phyloP scores from a whole-genome alignment of 2,329 filamentous ascomycete genomes.

The Pseudogymnoascus sp. region DNA sequence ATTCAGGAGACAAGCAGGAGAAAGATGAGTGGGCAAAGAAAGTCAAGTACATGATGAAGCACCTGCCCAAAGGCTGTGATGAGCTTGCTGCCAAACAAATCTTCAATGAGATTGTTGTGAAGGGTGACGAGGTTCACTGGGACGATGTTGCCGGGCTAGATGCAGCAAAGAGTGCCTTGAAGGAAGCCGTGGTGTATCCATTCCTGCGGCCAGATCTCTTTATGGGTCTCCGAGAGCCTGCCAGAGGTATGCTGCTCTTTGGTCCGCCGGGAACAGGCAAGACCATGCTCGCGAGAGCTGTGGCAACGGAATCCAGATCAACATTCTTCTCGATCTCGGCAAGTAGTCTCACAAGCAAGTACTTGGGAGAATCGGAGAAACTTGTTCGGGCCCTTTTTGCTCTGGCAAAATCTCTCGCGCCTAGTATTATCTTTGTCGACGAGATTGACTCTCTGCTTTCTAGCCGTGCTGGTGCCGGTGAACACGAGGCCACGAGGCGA shows the following conservation, averaged over 20 bases:
- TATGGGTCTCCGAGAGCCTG: constrained; percentile 88
- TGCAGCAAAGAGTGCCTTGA: constrained; percentile 80
- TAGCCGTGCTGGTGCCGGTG: constrained; percentile 70
- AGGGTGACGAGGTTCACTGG: constrained; percentile 94
- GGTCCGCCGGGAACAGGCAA: constrained; percentile 97
- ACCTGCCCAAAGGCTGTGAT: constrained; percentile 75
- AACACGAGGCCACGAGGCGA: constrained; percentile 85
- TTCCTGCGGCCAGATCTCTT: constrained; percentile 93
- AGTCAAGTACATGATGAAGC: constrained; percentile 61
- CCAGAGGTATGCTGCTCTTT: constrained; percentile 90
- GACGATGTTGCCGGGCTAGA: constrained; percentile 86
- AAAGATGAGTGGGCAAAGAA: constrained; percentile 52
- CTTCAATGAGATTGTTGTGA: constrained; percentile 88
- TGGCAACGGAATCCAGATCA: constrained; percentile 88
- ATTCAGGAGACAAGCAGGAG: constrained; percentile 34
- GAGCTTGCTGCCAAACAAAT: constrained; percentile 79
- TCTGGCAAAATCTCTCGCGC: constrained; percentile 80
- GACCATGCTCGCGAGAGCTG: constrained; percentile 91
- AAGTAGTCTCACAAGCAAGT: constrained; percentile 90
- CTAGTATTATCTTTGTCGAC: constrained; percentile 96
- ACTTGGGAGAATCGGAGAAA: constrained; percentile 92
- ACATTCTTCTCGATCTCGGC: constrained; percentile 97
- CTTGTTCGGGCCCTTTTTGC: constrained; percentile 86
- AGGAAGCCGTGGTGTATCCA: constrained; percentile 94
- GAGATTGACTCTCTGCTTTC: constrained; percentile 94